Evolutionary conservation across 2,329 filamentous ascomycete species (phyloP).

Genomic region (Colletotrichum paranaense): DNA sequence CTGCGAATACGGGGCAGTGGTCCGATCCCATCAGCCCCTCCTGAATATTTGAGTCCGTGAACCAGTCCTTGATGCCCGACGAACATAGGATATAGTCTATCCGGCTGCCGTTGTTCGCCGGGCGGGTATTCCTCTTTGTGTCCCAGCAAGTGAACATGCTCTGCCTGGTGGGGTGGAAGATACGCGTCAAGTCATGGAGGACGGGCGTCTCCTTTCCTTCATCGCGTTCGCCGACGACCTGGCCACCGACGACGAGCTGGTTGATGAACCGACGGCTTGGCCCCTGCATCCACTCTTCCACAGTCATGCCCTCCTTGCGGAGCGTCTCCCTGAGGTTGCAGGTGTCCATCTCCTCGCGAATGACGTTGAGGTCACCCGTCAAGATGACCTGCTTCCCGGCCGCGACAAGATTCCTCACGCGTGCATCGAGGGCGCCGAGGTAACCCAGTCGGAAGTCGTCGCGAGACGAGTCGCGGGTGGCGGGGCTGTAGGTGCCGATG

Average conservation of each 20-base stretch:
- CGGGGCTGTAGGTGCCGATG: slow-evolving; percentile 91
- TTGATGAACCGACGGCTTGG: slow-evolving; percentile 85
- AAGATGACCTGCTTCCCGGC: slow-evolving; percentile 88
- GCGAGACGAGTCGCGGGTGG: slow-evolving; percentile 85
- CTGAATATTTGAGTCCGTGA: slow-evolving; percentile 85
- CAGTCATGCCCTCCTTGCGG: slow-evolving; percentile 74
- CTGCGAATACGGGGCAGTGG: slow-evolving; percentile 92
- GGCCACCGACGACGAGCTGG: slow-evolving; percentile 81
- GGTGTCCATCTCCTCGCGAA: slow-evolving; percentile 76
- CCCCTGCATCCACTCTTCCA: slow-evolving; percentile 77
- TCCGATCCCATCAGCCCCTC: slow-evolving; percentile 95
- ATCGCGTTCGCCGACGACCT: slow-evolving; percentile 74
- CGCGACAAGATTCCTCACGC: slow-evolving; percentile 84
- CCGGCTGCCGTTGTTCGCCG: slow-evolving; percentile 89
- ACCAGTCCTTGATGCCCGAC: slow-evolving; percentile 82
- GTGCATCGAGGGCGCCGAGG: slow-evolving; percentile 80
- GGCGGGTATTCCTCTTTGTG: slow-evolving; percentile 92
- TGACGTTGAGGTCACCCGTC: slow-evolving; percentile 89
- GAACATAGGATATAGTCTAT: slow-evolving; percentile 96
- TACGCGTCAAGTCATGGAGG: slow-evolving; percentile 85
- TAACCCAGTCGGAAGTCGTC: slow-evolving; percentile 87
- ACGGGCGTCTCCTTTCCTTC: slow-evolving; percentile 76
- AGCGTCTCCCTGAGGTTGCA: slow-evolving; percentile 79
- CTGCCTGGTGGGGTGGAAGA: slow-evolving; percentile 80
- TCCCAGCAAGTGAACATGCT: slow-evolving; percentile 99